Conservation (phyloP, 2,329 filamentous ascomycete species). For the Venturia effusa region DNA sequence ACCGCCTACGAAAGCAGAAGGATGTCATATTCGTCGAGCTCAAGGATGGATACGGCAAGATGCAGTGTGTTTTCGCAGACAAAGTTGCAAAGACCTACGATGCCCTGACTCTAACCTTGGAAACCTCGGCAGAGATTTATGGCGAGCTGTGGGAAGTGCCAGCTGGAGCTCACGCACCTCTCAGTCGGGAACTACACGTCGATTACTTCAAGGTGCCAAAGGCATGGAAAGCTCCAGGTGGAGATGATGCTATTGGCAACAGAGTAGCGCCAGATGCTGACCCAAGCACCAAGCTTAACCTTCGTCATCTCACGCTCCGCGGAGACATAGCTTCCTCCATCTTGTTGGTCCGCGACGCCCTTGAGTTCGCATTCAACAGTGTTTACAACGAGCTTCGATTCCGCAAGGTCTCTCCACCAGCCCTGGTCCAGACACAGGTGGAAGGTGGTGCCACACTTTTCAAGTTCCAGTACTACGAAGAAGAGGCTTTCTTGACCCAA, state of each 20-base stretch:
- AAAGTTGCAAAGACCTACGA: conserved; percentile 87
- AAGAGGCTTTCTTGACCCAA: conserved; percentile 88
- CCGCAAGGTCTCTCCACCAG: conserved; percentile 77
- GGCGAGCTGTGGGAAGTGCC: conserved; percentile 79
- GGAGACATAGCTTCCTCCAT: conserved; percentile 75
- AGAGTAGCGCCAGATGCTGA: conserved; percentile 58
- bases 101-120: conserved; percentile 71
- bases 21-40: conserved; percentile 80
- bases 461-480: conserved; percentile 78
- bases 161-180: conserved; percentile 64
- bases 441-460: conserved; percentile 90
- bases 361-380: conserved; percentile 70
- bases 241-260: conserved; percentile 87
- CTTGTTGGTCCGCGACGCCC: conserved; percentile 74
- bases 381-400: conserved; percentile 67
- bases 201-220: conserved; percentile 70
- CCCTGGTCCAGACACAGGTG: conserved; percentile 89
- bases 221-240: conserved; percentile 65
- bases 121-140: conserved; percentile 75
- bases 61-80: conserved; percentile 77
- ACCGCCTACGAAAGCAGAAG: conserved; percentile 72
- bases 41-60: conserved; percentile 69
- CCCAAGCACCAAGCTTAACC: conserved; percentile 64
- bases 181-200: conserved; percentile 78
- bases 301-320: conserved; percentile 74